Conservation (phyloP, 768 basidiomycete species). For the Suillus sp. region DNA sequence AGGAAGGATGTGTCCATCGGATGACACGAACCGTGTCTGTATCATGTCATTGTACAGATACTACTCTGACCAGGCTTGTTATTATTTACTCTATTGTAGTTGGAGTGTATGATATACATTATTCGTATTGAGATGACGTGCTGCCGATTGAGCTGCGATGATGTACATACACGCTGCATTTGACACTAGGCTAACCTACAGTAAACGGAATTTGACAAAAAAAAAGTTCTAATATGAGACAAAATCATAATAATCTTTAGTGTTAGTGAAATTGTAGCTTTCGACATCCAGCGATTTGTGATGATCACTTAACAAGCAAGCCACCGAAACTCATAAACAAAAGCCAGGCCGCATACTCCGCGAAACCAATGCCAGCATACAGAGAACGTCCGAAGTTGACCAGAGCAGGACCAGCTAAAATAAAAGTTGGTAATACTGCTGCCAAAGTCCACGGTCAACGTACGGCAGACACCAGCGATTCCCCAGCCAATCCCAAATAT, state of each 20-base stretch:
- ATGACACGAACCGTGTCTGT: slow-evolving; percentile 2
- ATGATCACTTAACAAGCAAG: slow-evolving; percentile 10
- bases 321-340: slow-evolving; percentile 31
- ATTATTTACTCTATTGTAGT: slow-evolving; percentile 1
- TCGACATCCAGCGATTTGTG: neutral
- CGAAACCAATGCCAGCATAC: slow-evolving; percentile 36
- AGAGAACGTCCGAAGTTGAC: slow-evolving; percentile 60
- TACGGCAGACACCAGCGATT: slow-evolving; percentile 61
- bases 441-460: slow-evolving; percentile 26
- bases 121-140: neutral
- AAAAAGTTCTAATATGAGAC: neutral
- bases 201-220: neutral
- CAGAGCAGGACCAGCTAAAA: slow-evolving; percentile 60
- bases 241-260: neutral
- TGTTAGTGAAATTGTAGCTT: too few species aligned
- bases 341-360: slow-evolving; percentile 44
- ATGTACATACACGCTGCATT: neutral
- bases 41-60: neutral
- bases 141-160: neutral
- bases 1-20: neutral
- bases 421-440: slow-evolving; percentile 9
- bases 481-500: slow-evolving; percentile 69
- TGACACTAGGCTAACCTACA: neutral
- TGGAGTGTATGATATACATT: slow-evolving; percentile 5
- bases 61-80: neutral